Evolutionary conservation across 768 basidiomycete genomes (phyloP), one percentile per base, ranked within the genome.

Genomic region (Podaxis sp.): DNA sequence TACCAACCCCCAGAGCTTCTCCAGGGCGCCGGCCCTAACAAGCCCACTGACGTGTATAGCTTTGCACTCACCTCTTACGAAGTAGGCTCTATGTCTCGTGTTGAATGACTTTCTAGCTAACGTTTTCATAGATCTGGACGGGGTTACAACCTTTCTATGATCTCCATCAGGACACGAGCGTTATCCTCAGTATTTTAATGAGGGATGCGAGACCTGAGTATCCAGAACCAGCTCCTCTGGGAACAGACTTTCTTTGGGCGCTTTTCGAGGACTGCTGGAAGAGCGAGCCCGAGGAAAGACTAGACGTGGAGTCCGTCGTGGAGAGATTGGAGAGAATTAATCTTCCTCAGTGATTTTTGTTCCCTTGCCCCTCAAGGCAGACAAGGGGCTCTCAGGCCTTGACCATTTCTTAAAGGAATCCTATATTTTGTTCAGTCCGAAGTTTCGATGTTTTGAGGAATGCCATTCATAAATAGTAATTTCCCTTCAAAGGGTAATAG

Each of bases 1-100:
- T 70, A 64, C 53, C 63, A 65, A 53, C 64, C 67, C 1, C 66
- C 66, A 0, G 69, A 68, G 51, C 64, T 70, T 5, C 13, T 20
- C 26, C 33, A 17, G 15, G 17, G 28, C 13, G 22, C 38, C 7
- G 37, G 48, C 10, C 38, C 50, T 17, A 67, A 66, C 12, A 67
- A 66, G 53, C 54, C 58, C 24, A 61, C 66, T 12, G 69, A 70
- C 48, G 56, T 68, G 11, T 67, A 68, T 44, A 65, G 57, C 1
- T 70, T 67, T 52, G 61, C 55, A n/a, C 49, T 67, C 49, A 26
- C 64, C n/a, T 58, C 50, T 15, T 28, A 60, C n/a, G n/a, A n/a
- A n/a, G n/a, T n/a, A n/a, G n/a, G n/a, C n/a, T n/a, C n/a, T n/a
- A n/a, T n/a, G n/a, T n/a, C n/a, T n/a, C n/a, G n/a, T n/a, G n/a